Base-by-base conservation (phyloP, 108 stramenopile genomes). In the Skeletonema marinoi region DNA sequence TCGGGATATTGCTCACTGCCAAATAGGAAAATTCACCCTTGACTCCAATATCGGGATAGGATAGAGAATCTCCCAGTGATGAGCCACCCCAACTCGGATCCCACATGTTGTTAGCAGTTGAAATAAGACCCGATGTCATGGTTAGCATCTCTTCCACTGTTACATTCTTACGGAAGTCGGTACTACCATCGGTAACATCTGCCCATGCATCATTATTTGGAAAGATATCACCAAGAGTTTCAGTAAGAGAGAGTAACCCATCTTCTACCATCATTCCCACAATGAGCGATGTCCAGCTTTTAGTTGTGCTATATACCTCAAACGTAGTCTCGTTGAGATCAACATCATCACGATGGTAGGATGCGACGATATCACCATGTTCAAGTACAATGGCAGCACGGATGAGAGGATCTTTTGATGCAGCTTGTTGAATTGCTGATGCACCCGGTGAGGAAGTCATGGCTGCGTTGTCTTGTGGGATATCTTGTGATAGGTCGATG, bases 141-240 rank as follows among this genome's bases (percentile, higher is more conserved):
- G 74, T 75, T 0, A 75, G 61, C 21, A 75, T n/a, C 50, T 68
- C 66, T 17, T 75, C 67, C 6, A 75, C 56, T 5, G 74, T 75
- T 1, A 41, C 39, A 42, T 36, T 56, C 61, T 75, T 66, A 1
- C 60, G 59, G 31, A 56, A 64, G n/a, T 63, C 51, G 0, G 31
- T 32, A 12, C 39, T 66, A 0, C 32, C 68, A 33, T 75, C 61
- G 14, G 42, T 54, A 54, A 75, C 74, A 56, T 68, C 50, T 32
- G 59, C 67, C 74, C 74, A 75, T 32, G 39, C 67, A 30, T 30
- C 51, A 29, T 35, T 6, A 32, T 65, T 12, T 30, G 59, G 17
- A 38, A 67, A 75, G 30, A 75, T 25, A 12, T 75, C 74, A 17
- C 74, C 74, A 0, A 75, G 66, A 7, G 74, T 75, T 54, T 46